A percentile compares a stretch with the other conserved stretches of the same genome.
These are phyloP conservation scores for Talaromyces proteolyticus DNA, from an alignment of 495 filamentous ascomycete species.

Conservation along the genomic window DNA sequence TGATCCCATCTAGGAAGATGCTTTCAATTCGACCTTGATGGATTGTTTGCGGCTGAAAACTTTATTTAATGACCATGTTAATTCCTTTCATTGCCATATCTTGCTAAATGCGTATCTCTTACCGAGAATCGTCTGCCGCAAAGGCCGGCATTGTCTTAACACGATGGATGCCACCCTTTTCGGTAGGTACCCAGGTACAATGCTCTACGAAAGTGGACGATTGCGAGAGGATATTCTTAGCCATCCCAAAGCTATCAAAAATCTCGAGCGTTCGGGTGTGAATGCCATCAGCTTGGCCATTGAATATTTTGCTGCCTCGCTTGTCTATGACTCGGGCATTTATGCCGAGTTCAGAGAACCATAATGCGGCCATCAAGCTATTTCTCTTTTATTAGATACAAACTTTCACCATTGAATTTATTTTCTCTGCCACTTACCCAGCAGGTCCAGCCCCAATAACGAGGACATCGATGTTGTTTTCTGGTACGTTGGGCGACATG, in stretches of 20 bases:
- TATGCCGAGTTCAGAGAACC: conserved; percentile 27
- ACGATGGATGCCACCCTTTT: conserved; percentile 44
- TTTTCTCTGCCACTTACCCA: too few relatives aligned
- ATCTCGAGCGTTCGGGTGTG: conserved; percentile 56
- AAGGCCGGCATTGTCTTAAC: conserved; percentile 47
- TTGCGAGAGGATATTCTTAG: conserved; percentile 52
- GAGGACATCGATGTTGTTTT: conserved; percentile 24
- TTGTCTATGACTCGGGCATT: conserved; percentile 30
- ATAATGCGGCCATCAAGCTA: conserved; percentile 31
- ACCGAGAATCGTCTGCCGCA: conserved; percentile 46
- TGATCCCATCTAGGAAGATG: conserved; percentile 46
- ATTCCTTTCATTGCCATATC: too few relatives aligned
- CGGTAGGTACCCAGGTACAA: conserved; percentile 33
- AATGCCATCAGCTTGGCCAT: conserved; percentile 57
- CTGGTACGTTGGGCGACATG: too few relatives aligned
- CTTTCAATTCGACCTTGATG: conserved; percentile 53
- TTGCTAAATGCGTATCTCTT: too few relatives aligned
- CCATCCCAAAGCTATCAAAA: conserved; percentile 57
- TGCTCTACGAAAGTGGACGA: too few relatives aligned
- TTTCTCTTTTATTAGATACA: too few relatives aligned
- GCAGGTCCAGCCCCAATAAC: conserved; percentile 35
- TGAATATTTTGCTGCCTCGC: conserved; percentile 22
- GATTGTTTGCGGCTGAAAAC: conserved; percentile 44
- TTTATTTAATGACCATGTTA: too few relatives aligned
- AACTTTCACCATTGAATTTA: too few relatives aligned